Conservation (phyloP, 148 eudicot genomes). For the Amaranthus palmeri region DNA sequence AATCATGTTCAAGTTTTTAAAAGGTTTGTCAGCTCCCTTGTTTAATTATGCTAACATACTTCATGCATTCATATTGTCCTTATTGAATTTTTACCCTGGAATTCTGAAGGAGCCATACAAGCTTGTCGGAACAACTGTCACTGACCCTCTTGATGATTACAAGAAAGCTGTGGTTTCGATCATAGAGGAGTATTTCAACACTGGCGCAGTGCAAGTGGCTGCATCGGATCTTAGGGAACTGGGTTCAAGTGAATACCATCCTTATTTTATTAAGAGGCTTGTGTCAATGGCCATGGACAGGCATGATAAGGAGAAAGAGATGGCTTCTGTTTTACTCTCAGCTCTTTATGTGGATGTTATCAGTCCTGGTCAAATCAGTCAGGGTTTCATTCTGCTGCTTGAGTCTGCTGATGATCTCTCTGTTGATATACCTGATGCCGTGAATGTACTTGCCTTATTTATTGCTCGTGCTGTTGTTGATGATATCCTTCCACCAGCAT, state of each 20-base stretch:
- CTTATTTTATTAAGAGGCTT: constrained; percentile 87
- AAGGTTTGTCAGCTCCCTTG: neutral
- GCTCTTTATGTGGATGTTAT: constrained; percentile 86
- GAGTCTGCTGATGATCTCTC: constrained; percentile 90
- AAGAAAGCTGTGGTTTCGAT: constrained; percentile 87
- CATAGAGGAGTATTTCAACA: constrained; percentile 85
- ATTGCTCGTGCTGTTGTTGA: constrained; percentile 95
- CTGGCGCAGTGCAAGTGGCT: constrained; percentile 70
- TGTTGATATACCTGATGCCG: constrained; percentile 88
- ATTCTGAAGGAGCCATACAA: constrained; percentile 77
- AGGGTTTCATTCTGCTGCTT: constrained; percentile 80
- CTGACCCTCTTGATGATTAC: constrained; percentile 91
- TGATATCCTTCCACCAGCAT: constrained; percentile 92
- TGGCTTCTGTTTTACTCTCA: constrained; percentile 94
- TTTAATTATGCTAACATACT: neutral
- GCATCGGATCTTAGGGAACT: constrained; percentile 82
- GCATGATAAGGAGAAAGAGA: constrained; percentile 96
- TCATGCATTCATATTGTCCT: neutral
- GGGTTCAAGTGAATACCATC: constrained; percentile 77
- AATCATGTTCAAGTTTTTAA: neutral
- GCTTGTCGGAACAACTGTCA: constrained; percentile 67
- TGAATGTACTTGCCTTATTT: constrained; percentile 75
- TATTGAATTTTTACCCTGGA: constrained; percentile 1
- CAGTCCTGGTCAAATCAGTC: constrained; percentile 73
- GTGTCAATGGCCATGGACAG: constrained; percentile 95